Conservation (phyloP, 352 stramenopile species). For the Hyaloperonospora arabidopsidis region DNA sequence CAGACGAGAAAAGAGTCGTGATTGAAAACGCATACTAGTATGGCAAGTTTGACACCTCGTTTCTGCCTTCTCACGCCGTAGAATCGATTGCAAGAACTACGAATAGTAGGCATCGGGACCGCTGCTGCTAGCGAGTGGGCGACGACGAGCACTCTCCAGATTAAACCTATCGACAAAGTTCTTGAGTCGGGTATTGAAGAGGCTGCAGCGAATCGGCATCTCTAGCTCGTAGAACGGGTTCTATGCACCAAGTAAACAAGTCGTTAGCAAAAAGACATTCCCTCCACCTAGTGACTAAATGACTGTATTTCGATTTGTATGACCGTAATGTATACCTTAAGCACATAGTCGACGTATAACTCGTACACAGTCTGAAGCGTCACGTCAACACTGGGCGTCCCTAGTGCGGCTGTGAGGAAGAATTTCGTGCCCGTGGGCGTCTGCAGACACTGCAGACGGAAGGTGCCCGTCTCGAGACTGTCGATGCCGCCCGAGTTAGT, state of each 20-base stretch:
- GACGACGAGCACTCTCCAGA: constrained; percentile 46
- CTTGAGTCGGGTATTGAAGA: constrained; percentile 88
- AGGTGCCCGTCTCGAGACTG: constrained; percentile 87
- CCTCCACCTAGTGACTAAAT: not conserved
- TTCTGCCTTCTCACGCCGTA: not conserved
- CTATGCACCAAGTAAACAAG: constrained; percentile 18
- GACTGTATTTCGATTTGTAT: too few species aligned
- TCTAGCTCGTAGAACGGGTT: constrained; percentile 94
- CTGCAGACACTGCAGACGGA: constrained; percentile 89
- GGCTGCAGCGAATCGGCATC: constrained; percentile 91
- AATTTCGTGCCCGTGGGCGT: constrained; percentile 90
- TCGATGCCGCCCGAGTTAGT: constrained; percentile 84
- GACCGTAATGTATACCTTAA: constrained; percentile 65
- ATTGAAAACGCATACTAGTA: not conserved
- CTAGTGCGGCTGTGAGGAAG: constrained; percentile 87
- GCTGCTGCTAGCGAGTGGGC: constrained; percentile 34
- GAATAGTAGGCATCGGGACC: constrained; percentile 29
- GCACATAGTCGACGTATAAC: constrained; percentile 92
- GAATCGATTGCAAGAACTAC: not conserved
- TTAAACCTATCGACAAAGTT: constrained; percentile 85
- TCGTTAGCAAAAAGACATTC: constrained; percentile 3
- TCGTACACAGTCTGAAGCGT: constrained; percentile 88
- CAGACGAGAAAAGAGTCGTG: too few species aligned
- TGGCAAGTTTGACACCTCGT: not conserved
- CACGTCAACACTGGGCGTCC: constrained; percentile 74